Conservation (phyloP, 257 asterid species). For the Schizonepeta tenuifolia region DNA sequence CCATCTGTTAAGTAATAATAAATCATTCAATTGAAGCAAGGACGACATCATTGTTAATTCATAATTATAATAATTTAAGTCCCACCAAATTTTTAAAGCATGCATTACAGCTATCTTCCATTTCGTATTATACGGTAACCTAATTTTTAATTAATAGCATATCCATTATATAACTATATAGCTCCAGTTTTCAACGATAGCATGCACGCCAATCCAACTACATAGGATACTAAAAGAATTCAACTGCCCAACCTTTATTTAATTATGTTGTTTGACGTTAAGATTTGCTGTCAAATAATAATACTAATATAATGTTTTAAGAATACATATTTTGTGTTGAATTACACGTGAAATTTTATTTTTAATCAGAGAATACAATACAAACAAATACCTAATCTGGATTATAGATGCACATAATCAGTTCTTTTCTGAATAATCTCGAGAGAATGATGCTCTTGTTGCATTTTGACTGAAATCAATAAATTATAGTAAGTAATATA, state of each 20-base stretch:
- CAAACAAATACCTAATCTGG: too few relatives aligned
- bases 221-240: conserved; percentile 17
- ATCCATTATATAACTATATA: conserved; percentile 1
- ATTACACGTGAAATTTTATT: too few relatives aligned
- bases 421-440: too few relatives aligned
- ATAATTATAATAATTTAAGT: conserved; percentile 18
- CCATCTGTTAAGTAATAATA: too few relatives aligned
- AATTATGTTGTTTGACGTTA: neutral
- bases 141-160: conserved; percentile 1
- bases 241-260: neutral
- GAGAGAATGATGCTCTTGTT: too few relatives aligned
- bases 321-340: too few relatives aligned
- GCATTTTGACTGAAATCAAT: too few relatives aligned
- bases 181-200: conserved; percentile 12
- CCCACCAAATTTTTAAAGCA: conserved; percentile 22
- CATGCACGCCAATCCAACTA: neutral
- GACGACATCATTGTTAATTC: neutral
- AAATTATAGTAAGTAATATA: too few relatives aligned
- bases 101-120: conserved; percentile 34
- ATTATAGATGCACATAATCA: too few relatives aligned
- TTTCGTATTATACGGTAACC: neutral
- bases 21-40: neutral
- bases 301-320: too few relatives aligned
- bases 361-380: too few relatives aligned
- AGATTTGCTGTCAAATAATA: neutral